Conservation (phyloP, 2,329 filamentous ascomycete species). For the Colletotrichum sp. region DNA sequence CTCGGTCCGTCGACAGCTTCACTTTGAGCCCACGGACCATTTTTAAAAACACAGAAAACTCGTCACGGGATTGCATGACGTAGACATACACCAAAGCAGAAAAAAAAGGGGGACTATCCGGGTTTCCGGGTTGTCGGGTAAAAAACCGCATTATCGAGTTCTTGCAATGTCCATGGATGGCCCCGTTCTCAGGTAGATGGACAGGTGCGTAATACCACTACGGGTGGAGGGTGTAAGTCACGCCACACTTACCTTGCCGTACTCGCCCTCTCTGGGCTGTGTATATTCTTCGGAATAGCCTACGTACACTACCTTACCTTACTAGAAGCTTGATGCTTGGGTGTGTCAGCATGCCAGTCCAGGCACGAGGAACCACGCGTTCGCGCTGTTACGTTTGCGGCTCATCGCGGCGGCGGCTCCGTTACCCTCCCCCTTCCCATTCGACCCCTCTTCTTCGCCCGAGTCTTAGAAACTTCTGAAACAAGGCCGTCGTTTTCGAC, state of each 20-base stretch:
- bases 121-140: neutral
- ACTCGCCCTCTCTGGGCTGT: neutral
- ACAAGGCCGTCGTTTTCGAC: constrained; percentile 2
- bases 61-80: neutral
- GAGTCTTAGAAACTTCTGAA: neutral
- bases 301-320: neutral
- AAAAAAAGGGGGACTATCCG: neutral
- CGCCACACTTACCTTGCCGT: neutral
- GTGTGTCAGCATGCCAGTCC: neutral
- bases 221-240: neutral
- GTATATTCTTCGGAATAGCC: neutral
- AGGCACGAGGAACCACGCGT: constrained; percentile 3
- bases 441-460: neutral
- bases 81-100: neutral
- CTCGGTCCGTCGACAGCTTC: neutral
- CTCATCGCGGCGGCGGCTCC: neutral
- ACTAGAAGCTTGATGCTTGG: neutral
- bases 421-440: neutral
- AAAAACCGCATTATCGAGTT: neutral
- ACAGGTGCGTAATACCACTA: neutral
- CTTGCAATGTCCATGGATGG: neutral
- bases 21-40: neutral
- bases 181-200: neutral
- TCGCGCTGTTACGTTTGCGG: neutral
- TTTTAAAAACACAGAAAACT: neutral